Conservation (phyloP, 176 grass and related monocot species). For the Aegilops longissima region DNA sequence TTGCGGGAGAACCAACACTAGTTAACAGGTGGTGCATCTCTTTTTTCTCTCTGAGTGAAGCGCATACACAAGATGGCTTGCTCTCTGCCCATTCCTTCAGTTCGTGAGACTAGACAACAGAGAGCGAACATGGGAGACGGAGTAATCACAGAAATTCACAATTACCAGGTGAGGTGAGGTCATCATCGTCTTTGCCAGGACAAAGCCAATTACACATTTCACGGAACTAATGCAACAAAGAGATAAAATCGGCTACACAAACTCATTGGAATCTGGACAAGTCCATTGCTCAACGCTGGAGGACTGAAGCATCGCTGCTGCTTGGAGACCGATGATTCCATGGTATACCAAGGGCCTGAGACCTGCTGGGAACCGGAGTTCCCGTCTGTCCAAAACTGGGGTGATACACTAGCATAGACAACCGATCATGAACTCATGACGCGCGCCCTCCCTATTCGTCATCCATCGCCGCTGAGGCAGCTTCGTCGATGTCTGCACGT, state of each 20-base stretch:
- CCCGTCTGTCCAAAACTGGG: constrained; percentile 46
- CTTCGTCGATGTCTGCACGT: constrained; percentile 72
- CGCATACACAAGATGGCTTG: background rate
- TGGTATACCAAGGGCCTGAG: constrained; percentile 7
- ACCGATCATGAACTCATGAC: background rate
- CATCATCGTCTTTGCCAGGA: constrained; percentile 12
- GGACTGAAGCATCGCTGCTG: background rate
- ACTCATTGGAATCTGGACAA: constrained; percentile 25
- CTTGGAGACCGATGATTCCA: background rate
- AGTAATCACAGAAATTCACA: constrained; percentile 59
- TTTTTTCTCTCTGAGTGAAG: background rate
- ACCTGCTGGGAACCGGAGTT: constrained; percentile 26
- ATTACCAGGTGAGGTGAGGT: constrained; percentile 36
- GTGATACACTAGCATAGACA: constrained; percentile 8
- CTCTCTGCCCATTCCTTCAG: background rate
- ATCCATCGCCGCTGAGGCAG: constrained; percentile 40
- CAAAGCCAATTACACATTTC: constrained; percentile 40
- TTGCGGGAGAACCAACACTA: background rate
- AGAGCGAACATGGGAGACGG: background rate
- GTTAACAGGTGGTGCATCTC: background rate
- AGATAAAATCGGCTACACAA: constrained; percentile 38
- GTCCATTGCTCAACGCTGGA: constrained; percentile 16
- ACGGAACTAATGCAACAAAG: constrained; percentile 43
- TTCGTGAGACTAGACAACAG: background rate
- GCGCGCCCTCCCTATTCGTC: constrained; percentile 46